Evolutionary conservation across 805 yeast genomes (phyloP), one percentile per base, ranked within the genome.

Genomic region (Saturnispora saitoi): DNA sequence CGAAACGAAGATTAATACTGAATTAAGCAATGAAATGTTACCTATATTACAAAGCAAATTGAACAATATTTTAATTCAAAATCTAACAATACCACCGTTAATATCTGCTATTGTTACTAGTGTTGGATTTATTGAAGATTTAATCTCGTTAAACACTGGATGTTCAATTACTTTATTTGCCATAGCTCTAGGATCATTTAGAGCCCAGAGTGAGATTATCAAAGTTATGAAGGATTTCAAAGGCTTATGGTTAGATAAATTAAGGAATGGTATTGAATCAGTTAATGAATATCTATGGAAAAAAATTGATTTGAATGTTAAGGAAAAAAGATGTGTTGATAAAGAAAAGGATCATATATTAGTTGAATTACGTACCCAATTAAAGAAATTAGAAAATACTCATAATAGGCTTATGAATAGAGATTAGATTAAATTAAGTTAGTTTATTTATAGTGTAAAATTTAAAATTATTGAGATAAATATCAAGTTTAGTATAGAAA

Each of bases 141-240:
- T 55, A 34, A 54, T 64, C 40, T 54, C 59, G 15, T 44, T 64
- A 44, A 61, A 64, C 48, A 51, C 61, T 4, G 56, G 58, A 3
- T 47, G 58, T 44, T 65, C 68, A 1, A 28, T 64, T 12, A 52
- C 62, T 22, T 54, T 55, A 17, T 55, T 64, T 28, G 59, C 64
- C 47, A 44, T 62, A 31, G 64, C 60, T 2, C 30, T 64, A 3
- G 53, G 65, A 11, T 52, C 63, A 8, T 61, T 60, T 48, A 52
- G 50, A 30, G 53, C 63, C 17, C 60, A 62, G 24, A 57, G 56
- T 45, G 54, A 51, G 11, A 54, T 58, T 20, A 49, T 42, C 24
- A 29, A 47, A 36, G 48, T 44, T 2, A 48, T 62, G 32, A 37
- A 43, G 22, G 51, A 49, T 3, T 32, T 39, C 20, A 41, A 47